Evolutionary conservation across 192 early-diverging fungal species (phyloP), one percentile per base, ranked within the genome.

Genomic region (Globomyces pollinis-pini): DNA sequence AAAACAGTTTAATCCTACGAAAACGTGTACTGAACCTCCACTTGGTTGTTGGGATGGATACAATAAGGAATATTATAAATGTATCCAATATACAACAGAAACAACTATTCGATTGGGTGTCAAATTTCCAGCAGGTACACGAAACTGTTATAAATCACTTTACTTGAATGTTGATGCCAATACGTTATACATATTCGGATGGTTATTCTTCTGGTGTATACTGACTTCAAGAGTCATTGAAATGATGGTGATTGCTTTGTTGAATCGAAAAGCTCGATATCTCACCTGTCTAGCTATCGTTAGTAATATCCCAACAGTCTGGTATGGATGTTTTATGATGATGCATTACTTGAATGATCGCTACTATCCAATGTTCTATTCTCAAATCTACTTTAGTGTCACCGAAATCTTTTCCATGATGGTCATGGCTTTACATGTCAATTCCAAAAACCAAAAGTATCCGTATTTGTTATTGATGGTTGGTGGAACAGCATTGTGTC

Each of bases 131-230:
- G 38, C 34, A 23, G 52, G 52, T 23, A 23, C 34, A 23, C 29
- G 38, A 18, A 55, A 55, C 52, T 55, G 52, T 31, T 55, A 55
- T 31, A 55, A 55, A 55, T 55, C 52, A 23, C 29, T 55, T 11
- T 55, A 55, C 29, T 55, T 55, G 21, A 55, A 55, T 24, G 29
- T 55, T 9, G 52, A 55, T 39, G 5, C 52, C 21, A 55, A 24
- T 2, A 31, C 52, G 0, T 55, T 55, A 8, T 6, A 20, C 18
- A 55, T 55, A 31, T 21, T 55, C 11, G 52, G 35, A 20, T 9
- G 29, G 31, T 55, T 55, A 12, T 34, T 55, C 8, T 6, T 55
- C n/a, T 55, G 52, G 52, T 24, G 18, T 23, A 39, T 36, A 34
- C 7, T 18, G 5, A 55, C 52, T 15, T 38, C 23, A 12, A 36